Conservation (phyloP, 768 basidiomycete genomes). For the Podaxis pistillaris region DNA sequence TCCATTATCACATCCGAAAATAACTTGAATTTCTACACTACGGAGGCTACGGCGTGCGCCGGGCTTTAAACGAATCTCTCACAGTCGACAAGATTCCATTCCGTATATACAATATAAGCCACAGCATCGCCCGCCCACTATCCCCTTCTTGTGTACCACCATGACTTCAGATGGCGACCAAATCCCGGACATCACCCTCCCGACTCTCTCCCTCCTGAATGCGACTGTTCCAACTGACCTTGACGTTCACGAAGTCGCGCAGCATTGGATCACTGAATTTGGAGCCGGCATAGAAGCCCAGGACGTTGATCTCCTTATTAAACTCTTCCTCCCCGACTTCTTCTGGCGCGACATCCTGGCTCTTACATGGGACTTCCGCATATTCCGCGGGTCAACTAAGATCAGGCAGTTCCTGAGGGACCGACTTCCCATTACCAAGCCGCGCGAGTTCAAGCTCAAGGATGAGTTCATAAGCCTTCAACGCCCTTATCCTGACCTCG, state of each 20-base stretch:
- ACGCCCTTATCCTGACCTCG: slow-evolving; percentile 41
- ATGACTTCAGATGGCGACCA: not conserved
- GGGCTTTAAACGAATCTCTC: too few species aligned
- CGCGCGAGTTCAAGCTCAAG: slow-evolving; percentile 28
- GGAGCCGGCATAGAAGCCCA: slow-evolving; percentile 13
- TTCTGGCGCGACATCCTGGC: slow-evolving; percentile 53
- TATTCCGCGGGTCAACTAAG: slow-evolving; percentile 34
- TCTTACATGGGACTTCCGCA: slow-evolving; percentile 55
- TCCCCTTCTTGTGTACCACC: not conserved
- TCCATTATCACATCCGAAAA: too few species aligned
- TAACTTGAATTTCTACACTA: too few species aligned
- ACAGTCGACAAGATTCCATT: not conserved
- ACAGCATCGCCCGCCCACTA: not conserved
- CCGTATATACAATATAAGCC: not conserved
- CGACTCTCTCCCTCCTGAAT: slow-evolving; percentile 27
- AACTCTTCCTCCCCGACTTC: slow-evolving; percentile 21
- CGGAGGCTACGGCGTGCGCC: too few species aligned
- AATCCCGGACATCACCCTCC: slow-evolving; percentile 20
- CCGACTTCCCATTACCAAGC: slow-evolving; percentile 30
- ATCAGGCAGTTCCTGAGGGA: slow-evolving; percentile 39
- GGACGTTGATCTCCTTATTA: slow-evolving; percentile 16
- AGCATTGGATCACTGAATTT: slow-evolving; percentile 28
- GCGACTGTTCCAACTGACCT: slow-evolving; percentile 20
- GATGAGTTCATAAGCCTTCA: slow-evolving; percentile 25
- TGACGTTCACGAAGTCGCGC: slow-evolving; percentile 22